phyloP scores from a whole-genome alignment of 2,329 filamentous ascomycete genomes.

The Xylaria sp. region DNA sequence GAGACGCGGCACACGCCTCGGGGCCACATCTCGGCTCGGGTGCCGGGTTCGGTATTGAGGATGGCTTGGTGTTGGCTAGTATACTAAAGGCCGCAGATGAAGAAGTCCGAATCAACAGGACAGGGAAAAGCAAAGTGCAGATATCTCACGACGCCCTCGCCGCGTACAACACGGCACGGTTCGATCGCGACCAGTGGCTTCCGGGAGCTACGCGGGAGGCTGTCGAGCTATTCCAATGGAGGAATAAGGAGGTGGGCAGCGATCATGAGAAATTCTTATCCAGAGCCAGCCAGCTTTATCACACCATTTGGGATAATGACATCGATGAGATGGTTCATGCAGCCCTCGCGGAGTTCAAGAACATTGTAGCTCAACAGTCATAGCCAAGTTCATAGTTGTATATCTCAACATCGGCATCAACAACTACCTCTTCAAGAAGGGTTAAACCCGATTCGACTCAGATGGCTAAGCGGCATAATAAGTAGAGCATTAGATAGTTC shows the following conservation, averaged over 20 bases:
- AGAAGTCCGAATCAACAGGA: conserved; percentile 11
- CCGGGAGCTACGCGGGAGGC: conserved; percentile 46
- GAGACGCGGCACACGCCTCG: conserved; percentile 66
- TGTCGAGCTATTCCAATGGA: conserved; percentile 48
- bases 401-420: background rate
- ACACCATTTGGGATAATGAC: conserved; percentile 48
- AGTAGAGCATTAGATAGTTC: background rate
- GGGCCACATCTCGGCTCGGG: conserved; percentile 66
- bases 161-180: conserved; percentile 46
- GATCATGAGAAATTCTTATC: conserved; percentile 41
- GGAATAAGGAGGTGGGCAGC: conserved; percentile 33
- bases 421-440: background rate
- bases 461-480: background rate
- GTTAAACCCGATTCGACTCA: background rate
- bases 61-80: conserved; percentile 53
- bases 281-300: conserved; percentile 39
- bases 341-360: conserved; percentile 33
- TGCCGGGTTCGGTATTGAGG: conserved; percentile 66
- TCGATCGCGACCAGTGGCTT: conserved; percentile 48
- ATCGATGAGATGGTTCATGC: conserved; percentile 44
- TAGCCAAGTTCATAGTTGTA: conserved; percentile 3
- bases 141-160: conserved; percentile 43
- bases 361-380: background rate
- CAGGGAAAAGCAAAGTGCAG: conserved; percentile 26
- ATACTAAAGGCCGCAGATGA: conserved; percentile 40